Evolutionary conservation across 2,329 filamentous ascomycete genomes (phyloP), one percentile per base, ranked within the genome.

Genomic region (Aspergillus novoparasiticus): DNA sequence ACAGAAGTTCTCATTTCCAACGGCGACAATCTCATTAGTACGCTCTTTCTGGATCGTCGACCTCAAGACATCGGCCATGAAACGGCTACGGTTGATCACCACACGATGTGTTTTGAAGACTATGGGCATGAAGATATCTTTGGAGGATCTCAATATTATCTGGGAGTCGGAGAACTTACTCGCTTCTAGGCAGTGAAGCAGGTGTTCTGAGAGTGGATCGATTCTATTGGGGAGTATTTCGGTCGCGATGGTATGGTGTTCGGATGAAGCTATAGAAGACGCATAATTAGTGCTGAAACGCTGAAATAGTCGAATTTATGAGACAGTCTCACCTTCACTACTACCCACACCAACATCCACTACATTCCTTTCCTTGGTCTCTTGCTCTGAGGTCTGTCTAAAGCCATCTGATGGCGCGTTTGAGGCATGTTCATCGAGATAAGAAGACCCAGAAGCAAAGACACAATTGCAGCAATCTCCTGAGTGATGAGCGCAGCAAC

Each of bases 41-140:
- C 50, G 19, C 30, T 65, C 36, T 19, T 54, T n/a, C 14, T 51
- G 46, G 2, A 51, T 28, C 1, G 58, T 43, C 10, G 54, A 57
- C 32, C 63, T 60, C 10, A 76, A 57, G 9, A 75, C 54, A 2
- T 57, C 43, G 6, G 54, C 57, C 16, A 76, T 48, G 21, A 69
- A 59, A 9, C 68, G 63, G 43, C 72, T 76, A 45, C 71, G 72
- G 3, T 69, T 64, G 21, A 73, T 56, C 21, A 75, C 50, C 21
- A 68, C 53, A 23, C 62, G 66, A 61, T 76, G 75, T 14, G 66
- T 51, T 8, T 36, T 55, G 34, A 71, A 68, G 9, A 51, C 61
- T 21, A 71, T 57, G 2, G 68, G 63, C 43, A 50, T 60, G 51
- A 71, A 72, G 4, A 59, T 36, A n/a, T 66, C 61, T 1, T 61